Base-by-base conservation (phyloP, 345 rosid genomes). In the Microcos paniculata region DNA sequence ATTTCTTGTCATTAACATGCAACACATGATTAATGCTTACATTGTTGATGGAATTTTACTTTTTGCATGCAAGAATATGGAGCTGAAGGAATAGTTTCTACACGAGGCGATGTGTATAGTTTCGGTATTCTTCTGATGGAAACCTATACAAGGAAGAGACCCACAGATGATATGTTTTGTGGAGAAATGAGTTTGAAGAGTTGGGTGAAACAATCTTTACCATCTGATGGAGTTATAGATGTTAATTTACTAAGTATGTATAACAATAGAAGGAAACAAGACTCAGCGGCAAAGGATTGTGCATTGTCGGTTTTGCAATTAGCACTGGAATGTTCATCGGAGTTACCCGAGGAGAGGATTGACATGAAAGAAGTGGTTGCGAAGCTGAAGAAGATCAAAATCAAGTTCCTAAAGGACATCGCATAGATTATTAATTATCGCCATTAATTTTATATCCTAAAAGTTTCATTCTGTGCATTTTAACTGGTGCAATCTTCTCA, bases 61-160 rank as follows among this genome's bases (percentile, higher is more conserved):
- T 46, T 46, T 31, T 8, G 21, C 30, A 26, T 18, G 24, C 26
- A 18, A 78, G 82, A 79, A 58, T 74, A 74, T 23, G 72, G 78
- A 46, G 1, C 31, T 8, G 26, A 75, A 43, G 82, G 78, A 23
- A 70, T 19, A 0, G 76, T 56, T 5, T 70, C 76, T 0, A 15
- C 1, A 16, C 43, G 23, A 30, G 53, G 72, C 0, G 76, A 75
- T 16, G 68, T 79, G 19, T 75, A 70, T 4, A 70, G 72, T 40
- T 79, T 19, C 16, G 72, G 72, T 21, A 75, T 79, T 1, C 3
- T 70, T 24, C 0, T 75, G 14, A 74, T 79, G 72, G 76, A 75
- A 62, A 70, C 49, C 1, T 62, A 70, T 53, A 79, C 82, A 14
- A 52, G 72, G 6, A 79, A 62, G 65, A 79, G 53, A 48, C 79